A percentile compares a stretch with the other conserved stretches of the same genome.
Conservation (phyloP, 2,329 filamentous ascomycete genomes). For the Thielaviopsis ethacetica region DNA sequence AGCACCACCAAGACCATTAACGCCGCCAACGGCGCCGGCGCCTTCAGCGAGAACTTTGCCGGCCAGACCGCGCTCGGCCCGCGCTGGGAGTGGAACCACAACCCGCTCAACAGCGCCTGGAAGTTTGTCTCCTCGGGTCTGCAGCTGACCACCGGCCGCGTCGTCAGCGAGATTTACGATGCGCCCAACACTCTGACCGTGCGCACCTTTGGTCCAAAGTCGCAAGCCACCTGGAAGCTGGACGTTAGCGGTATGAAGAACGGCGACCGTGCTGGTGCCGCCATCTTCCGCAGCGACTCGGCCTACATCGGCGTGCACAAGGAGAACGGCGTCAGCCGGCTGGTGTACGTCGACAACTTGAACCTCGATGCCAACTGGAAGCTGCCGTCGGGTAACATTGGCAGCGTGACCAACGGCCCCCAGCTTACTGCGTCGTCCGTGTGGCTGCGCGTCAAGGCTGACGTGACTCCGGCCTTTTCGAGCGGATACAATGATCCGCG, state of each 20-base stretch:
- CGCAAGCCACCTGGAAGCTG: slow-evolving; percentile 31
- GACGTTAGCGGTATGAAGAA: slow-evolving; percentile 29
- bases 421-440: neutral
- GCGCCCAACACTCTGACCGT: slow-evolving; percentile 31
- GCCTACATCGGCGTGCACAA: slow-evolving; percentile 35
- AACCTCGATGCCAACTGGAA: slow-evolving; percentile 14
- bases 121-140: slow-evolving; percentile 23
- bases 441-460: slow-evolving; percentile 15
- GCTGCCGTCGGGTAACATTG: slow-evolving; percentile 17
- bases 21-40: slow-evolving; percentile 22
- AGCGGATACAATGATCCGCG: slow-evolving; percentile 2
- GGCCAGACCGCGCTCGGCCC: slow-evolving; percentile 19
- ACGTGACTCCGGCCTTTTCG: slow-evolving; percentile 13
- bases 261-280: slow-evolving; percentile 34
- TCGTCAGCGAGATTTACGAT: slow-evolving; percentile 31
- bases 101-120: slow-evolving; percentile 34
- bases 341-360: slow-evolving; percentile 19
- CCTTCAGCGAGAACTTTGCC: slow-evolving; percentile 20
- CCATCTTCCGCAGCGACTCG: slow-evolving; percentile 33
- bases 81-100: slow-evolving; percentile 45
- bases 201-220: slow-evolving; percentile 28
- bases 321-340: slow-evolving; percentile 16
- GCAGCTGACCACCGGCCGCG: slow-evolving; percentile 28
- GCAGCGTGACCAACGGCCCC: slow-evolving; percentile 15
- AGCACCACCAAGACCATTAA: slow-evolving; percentile 14